Evolutionary conservation across 1,139 yeast genomes (phyloP), one percentile per base, ranked within the genome.

Genomic region (Saccharomyces hybrid): DNA sequence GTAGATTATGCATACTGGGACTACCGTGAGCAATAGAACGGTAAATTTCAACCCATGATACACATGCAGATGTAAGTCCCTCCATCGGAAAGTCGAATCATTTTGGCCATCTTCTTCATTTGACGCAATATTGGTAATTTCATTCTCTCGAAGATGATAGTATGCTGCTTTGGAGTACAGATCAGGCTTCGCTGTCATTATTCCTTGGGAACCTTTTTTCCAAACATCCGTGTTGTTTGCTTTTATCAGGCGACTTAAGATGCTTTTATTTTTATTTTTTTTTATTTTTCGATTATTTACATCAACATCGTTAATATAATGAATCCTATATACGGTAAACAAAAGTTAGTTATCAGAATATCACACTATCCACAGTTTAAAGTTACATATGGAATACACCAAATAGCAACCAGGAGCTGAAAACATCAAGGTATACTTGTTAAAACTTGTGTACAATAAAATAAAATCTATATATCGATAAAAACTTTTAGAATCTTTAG

Each of bases 1-100:
- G 11, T 28, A 29, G 7, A 32, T 12, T 29, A 54, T 27, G n/a
- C 49, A 52, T 12, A 31, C 31, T 4, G 58, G 58, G 26, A 56
- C 28, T 11, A 52, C 32, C 12, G 31, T 34, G 21, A 52, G 24
- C 16, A 52, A 32, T 24, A 44, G 16, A 8, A 24, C 12, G 4
- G 27, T 16, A 34, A 50, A 49, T 28, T 52, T 19, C 12, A 48
- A 21, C 2, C 47, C 47, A 14, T 51, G 53, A 42, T 21, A 29
- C 19, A 47, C 16, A 19, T 38, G 44, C 12, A 38, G 11, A 38
- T 38, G 44, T 8, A 38, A 4, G 44, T 12, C 24, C 2, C 44
- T 38, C 44, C 24, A 38, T 38, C 24, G 44, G 11, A 38, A 38
- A 8, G 24, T 19, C 44, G 12, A 26, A 38, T 38, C 44, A 38